Conservation (phyloP, 2,329 filamentous ascomycete genomes). For the Scleromitrula shiraiana region DNA sequence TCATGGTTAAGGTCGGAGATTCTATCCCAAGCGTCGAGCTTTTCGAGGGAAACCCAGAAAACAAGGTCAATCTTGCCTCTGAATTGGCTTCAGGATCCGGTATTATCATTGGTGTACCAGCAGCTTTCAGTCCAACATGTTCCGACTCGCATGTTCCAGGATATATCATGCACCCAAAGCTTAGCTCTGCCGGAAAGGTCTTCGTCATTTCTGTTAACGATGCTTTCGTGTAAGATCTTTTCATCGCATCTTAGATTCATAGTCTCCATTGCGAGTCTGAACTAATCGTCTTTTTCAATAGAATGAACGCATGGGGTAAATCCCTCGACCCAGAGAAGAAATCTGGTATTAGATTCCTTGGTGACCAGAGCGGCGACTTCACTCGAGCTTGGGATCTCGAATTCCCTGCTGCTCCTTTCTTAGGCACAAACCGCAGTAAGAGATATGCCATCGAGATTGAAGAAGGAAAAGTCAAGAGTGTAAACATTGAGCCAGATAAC, state of each 20-base stretch:
- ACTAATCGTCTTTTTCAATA: constrained; percentile 30
- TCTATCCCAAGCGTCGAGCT: constrained; percentile 68
- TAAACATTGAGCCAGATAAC: constrained; percentile 84
- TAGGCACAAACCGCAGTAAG: constrained; percentile 78
- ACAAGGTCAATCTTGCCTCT: constrained; percentile 73
- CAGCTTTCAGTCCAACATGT: constrained; percentile 64
- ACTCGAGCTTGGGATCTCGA: constrained; percentile 75
- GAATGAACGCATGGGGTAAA: constrained; percentile 84
- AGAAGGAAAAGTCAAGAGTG: constrained; percentile 73
- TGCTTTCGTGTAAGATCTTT: constrained; percentile 70
- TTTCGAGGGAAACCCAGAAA: constrained; percentile 75
- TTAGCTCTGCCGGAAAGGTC: constrained; percentile 72
- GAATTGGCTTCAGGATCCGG: constrained; percentile 66
- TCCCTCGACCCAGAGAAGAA: constrained; percentile 65
- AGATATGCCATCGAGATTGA: constrained; percentile 78
- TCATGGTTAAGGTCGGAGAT: constrained; percentile 63
- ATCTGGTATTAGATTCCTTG: constrained; percentile 80
- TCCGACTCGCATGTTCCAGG: constrained; percentile 71
- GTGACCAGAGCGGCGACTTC: constrained; percentile 70
- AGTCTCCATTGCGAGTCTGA: neutral
- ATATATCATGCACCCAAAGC: constrained; percentile 70
- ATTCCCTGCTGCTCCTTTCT: constrained; percentile 71
- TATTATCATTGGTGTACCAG: constrained; percentile 77
- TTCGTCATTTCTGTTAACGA: constrained; percentile 93
- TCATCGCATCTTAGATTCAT: neutral